Conservation (phyloP, 441 rosid species). For the Populus hybrid region DNA sequence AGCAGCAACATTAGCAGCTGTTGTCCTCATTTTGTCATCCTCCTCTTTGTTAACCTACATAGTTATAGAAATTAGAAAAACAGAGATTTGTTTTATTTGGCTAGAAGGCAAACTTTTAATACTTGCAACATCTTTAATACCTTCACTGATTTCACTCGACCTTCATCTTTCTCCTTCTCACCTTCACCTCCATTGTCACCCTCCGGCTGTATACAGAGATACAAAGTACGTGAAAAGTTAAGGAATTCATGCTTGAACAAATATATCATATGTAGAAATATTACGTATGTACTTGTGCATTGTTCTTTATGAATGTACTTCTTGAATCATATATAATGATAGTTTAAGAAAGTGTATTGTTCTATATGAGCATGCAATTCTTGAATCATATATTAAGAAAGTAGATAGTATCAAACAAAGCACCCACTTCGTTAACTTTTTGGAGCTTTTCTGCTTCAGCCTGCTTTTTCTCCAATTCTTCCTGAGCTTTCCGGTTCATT, state of each 20-base stretch:
- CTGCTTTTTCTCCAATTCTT: conserved; percentile 91
- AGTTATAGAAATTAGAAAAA: too few species aligned
- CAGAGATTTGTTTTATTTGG: too few species aligned
- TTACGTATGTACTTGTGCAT: neutral
- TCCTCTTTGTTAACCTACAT: too few species aligned
- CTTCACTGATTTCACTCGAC: conserved; percentile 59
- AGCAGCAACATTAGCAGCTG: too few species aligned
- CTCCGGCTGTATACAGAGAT: conserved; percentile 60
- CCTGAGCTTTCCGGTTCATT: conserved; percentile 71
- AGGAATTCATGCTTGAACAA: neutral
- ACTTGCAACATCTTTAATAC: conserved; percentile 27
- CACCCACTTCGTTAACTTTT: conserved; percentile 65
- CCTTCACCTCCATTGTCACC: conserved; percentile 64
- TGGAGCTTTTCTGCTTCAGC: conserved; percentile 88
- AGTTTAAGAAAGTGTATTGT: too few species aligned
- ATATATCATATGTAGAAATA: neutral
- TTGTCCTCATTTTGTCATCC: too few species aligned
- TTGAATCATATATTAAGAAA: too few species aligned
- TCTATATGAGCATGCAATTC: neutral
- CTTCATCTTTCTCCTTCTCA: conserved; percentile 83
- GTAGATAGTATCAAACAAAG: conserved; percentile 8
- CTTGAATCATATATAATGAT: too few species aligned
- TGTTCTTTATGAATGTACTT: neutral
- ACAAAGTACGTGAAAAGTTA: neutral
- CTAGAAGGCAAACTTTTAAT: too few species aligned